A percentile compares a stretch with the other conserved stretches of the same genome.
Conservation (phyloP, 805 yeast genomes). For the Kodamaea jinghongensis region DNA sequence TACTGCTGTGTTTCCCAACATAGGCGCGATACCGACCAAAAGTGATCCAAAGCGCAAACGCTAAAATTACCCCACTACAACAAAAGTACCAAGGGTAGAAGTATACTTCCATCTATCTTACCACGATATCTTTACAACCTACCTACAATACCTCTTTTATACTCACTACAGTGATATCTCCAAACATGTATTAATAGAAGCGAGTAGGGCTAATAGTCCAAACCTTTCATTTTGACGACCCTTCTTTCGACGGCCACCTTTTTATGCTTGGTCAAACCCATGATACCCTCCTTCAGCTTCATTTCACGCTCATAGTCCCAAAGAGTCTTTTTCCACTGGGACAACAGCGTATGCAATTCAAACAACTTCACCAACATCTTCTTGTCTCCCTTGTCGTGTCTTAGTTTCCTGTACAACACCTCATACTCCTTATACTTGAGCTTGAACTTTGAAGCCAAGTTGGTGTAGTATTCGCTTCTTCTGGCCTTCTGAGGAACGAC, state of each 20-base stretch:
- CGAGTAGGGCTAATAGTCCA: slow-evolving; percentile 3
- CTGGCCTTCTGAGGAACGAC: slow-evolving; percentile 11
- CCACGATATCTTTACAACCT: too few species aligned
- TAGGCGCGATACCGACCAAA: too few species aligned
- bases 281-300: slow-evolving; percentile 30
- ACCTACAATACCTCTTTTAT: too few species aligned
- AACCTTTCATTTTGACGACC: slow-evolving; percentile 3
- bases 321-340: slow-evolving; percentile 54
- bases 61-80: too few species aligned
- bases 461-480: slow-evolving; percentile 35
- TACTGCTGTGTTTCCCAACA: too few species aligned
- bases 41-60: too few species aligned
- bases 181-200: too few species aligned
- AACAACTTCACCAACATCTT: slow-evolving; percentile 37
- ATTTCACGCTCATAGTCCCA: slow-evolving; percentile 45
- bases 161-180: too few species aligned
- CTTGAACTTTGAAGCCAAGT: slow-evolving; percentile 48
- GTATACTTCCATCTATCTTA: too few species aligned
- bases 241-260: slow-evolving; percentile 15
- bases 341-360: slow-evolving; percentile 49
- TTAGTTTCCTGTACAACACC: slow-evolving; percentile 34
- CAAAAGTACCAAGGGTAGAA: too few species aligned
- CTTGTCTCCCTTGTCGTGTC: slow-evolving; percentile 19
- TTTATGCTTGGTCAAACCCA: slow-evolving; percentile 39
- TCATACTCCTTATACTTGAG: slow-evolving; percentile 49